A percentile compares a stretch with the other conserved stretches of the same genome.
phyloP scores from a whole-genome alignment of 2,329 filamentous ascomycete genomes.

The Tricladium varicosporioides region DNA sequence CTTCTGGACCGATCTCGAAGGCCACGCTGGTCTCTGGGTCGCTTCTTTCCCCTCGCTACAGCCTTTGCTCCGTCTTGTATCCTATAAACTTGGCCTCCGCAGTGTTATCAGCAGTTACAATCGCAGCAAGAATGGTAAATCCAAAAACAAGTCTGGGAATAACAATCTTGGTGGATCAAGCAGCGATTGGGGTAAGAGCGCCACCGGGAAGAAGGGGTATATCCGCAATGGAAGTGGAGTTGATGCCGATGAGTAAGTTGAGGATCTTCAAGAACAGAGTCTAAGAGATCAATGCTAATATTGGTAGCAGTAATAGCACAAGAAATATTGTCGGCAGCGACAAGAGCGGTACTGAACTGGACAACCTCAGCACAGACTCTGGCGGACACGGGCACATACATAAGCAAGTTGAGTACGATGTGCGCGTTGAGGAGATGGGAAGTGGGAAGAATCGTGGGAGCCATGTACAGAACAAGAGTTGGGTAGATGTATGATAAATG shows the following conservation, averaged over 20 bases:
- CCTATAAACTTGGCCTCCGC: slow-evolving; percentile 12
- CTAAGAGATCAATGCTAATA: no score
- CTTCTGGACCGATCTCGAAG: slow-evolving; percentile 33
- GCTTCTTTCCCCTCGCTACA: slow-evolving; percentile 41
- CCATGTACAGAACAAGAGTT: neutral
- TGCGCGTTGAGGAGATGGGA: neutral
- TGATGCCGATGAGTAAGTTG: neutral
- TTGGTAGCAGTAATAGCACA: neutral
- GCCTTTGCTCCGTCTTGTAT: slow-evolving; percentile 35
- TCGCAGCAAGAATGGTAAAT: neutral
- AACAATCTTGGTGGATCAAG: neutral
- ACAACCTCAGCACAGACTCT: neutral
- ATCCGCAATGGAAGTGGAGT: neutral
- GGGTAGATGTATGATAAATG: neutral
- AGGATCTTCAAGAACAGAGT: no score
- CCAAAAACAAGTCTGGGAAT: neutral
- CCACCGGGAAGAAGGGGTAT: neutral
- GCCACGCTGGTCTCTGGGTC: slow-evolving; percentile 43
- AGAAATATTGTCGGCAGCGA: neutral
- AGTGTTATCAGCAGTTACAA: neutral
- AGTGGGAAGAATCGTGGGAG: neutral
- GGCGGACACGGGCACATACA: neutral
- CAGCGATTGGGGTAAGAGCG: neutral
- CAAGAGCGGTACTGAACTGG: neutral
- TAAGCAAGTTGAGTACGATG: neutral